These are phyloP conservation scores for Brassica nigra DNA, from an alignment of 345 rosid genomes.

Conservation along the genomic window DNA sequence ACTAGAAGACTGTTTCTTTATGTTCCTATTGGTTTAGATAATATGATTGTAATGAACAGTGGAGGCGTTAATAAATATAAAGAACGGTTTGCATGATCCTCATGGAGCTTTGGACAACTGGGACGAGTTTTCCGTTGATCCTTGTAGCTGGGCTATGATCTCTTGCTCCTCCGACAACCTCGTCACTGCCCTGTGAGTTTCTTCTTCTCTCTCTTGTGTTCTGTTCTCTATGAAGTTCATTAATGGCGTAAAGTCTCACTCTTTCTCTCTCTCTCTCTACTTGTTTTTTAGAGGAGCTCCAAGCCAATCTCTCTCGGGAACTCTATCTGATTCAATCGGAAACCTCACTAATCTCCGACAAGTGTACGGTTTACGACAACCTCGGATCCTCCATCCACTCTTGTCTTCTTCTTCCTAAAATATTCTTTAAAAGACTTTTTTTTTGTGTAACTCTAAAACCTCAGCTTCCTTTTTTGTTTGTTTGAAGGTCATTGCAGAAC, in stretches of 20 bases:
- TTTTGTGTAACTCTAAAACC: constrained; percentile 13
- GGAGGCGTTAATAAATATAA: constrained; percentile 75
- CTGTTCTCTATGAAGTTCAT: constrained; percentile 1
- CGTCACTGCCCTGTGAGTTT: constrained; percentile 69
- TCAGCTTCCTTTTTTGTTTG: not conserved
- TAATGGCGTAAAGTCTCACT: constrained; percentile 28
- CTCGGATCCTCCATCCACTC: constrained; percentile 25
- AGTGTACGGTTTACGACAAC: constrained; percentile 59
- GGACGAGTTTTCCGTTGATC: constrained; percentile 95
- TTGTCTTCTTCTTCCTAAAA: not conserved
- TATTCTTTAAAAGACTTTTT: not conserved
- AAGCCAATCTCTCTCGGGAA: constrained; percentile 85
- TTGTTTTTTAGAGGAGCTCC: constrained; percentile 74
- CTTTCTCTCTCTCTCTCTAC: constrained; percentile 11
- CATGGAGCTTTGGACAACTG: constrained; percentile 85
- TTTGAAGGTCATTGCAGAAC: constrained; percentile 76
- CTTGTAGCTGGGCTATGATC: constrained; percentile 98
- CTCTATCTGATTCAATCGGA: constrained; percentile 59
- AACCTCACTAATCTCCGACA: constrained; percentile 92
- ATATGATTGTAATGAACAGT: constrained; percentile 41
- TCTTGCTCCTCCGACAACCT: constrained; percentile 85
- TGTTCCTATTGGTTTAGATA: not conserved
- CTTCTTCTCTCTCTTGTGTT: not conserved
- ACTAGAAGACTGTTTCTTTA: not conserved
- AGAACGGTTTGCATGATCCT: constrained; percentile 64